Evolutionary conservation across 805 yeast species (phyloP), one percentile per base, ranked within the genome.

Genomic region (Candida insectorum): DNA sequence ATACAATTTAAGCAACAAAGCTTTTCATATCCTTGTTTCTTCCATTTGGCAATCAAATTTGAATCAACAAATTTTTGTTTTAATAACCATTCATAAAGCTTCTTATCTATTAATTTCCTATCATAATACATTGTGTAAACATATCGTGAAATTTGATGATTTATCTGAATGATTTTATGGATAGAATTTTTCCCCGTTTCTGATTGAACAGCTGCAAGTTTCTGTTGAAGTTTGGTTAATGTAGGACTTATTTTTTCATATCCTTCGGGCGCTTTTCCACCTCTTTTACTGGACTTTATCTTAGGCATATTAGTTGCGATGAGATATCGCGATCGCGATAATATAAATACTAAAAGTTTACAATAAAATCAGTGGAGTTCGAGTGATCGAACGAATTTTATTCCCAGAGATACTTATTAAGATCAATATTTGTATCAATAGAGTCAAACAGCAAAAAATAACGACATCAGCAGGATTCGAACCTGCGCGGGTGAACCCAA

Each of bases 1-100:
- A 88, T 85, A 53, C 97, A 88, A 42, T 73, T 70, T 39, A 88
- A 56, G 53, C 97, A 88, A 51, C 97, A 88, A 29, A 88, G 60
- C 36, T 81, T 74, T 51, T 88, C 96, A 54, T 88, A 88, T 7
- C 96, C 96, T 49, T 75, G 79, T 49, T 80, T 81, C 56, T 76
- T 78, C 89, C 89, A 82, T 42, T 65, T 88, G 15, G 95, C 91
- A 19, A 88, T 85, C 36, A 88, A 60, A 27, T 76, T 71, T 5
- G 65, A 74, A 51, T 88, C 91, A 2, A 75, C 84, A 41, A 76
- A 75, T 38, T 75, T 73, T 45, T 84, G 79, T 46, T 73, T 73
- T 28, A 86, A 48, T 14, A 87, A 60, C 82, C 87, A 88, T 27
- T 78, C 78, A 55, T 85, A 88, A 6, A 88, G 62, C 24, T 79